Evolutionary conservation across 106 monocot species (phyloP).

Genomic region (Dioscorea dumetorum): DNA sequence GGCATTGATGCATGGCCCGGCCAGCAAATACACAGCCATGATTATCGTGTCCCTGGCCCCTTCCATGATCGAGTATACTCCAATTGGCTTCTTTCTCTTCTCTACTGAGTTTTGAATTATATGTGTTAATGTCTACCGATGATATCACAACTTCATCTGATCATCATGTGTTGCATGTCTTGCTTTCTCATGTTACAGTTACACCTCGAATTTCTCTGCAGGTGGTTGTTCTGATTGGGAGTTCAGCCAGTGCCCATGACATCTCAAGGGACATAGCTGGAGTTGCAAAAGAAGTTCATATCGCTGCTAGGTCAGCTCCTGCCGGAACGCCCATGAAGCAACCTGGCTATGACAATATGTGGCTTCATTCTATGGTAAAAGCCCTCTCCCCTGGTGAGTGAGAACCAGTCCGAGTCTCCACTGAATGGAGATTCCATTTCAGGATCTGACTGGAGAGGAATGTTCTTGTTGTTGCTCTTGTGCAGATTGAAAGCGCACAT

Average conservation of each 20-base stretch:
- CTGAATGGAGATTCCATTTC: neutral
- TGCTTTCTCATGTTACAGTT: no score
- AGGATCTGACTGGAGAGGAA: neutral
- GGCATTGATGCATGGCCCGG: constrained; percentile 84
- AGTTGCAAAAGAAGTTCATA: constrained; percentile 84
- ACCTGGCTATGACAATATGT: constrained; percentile 76
- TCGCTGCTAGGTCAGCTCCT: constrained; percentile 51
- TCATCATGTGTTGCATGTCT: no score
- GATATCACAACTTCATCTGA: no score
- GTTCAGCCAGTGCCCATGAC: constrained; percentile 77
- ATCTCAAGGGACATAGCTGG: constrained; percentile 75
- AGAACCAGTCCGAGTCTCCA: neutral
- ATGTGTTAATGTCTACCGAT: no score
- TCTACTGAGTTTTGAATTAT: neutral
- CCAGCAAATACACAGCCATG: constrained; percentile 93
- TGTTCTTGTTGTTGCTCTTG: neutral
- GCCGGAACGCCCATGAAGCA: constrained; percentile 23
- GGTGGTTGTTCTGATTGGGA: constrained; percentile 88
- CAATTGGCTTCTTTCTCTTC: neutral
- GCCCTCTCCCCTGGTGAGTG: constrained; percentile 26
- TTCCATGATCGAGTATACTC: constrained; percentile 53
- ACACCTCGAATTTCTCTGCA: constrained; percentile 11
- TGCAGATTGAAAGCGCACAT: constrained; percentile 57
- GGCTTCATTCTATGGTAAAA: constrained; percentile 90
- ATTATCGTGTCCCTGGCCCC: constrained; percentile 80